A percentile compares a stretch with the other conserved stretches of the same genome.
These are phyloP conservation scores for Fusarium cicatricum DNA, from an alignment of 2,329 filamentous ascomycete genomes.

Conservation along the genomic window DNA sequence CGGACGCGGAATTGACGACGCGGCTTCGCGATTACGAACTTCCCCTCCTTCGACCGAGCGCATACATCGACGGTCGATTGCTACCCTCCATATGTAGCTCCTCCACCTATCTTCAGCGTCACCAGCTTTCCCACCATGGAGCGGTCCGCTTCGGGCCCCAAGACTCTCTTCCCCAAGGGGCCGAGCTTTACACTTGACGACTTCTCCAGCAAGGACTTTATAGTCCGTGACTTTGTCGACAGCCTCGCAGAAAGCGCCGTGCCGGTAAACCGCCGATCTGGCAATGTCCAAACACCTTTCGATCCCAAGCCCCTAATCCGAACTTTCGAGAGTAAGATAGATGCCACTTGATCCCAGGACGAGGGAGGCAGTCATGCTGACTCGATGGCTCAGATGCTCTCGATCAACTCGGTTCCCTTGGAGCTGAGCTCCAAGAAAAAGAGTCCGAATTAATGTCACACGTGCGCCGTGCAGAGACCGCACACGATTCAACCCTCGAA, in stretches of 20 bases:
- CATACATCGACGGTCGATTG: conserved; percentile 10
- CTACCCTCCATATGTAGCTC: conserved; percentile 45
- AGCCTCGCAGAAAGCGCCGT: conserved; percentile 86
- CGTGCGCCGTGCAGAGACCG: conserved; percentile 88
- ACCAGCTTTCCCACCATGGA: conserved; percentile 49
- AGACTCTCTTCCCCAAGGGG: conserved; percentile 78
- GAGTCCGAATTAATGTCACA: conserved; percentile 92
- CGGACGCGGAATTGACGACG: conserved; percentile 23
- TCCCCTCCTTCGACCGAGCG: conserved; percentile 4
- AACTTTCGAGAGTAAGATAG: conserved; percentile 79
- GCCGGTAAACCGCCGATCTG: conserved; percentile 81
- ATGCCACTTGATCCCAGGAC: neutral
- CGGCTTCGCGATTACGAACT: conserved; percentile 12
- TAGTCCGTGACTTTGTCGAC: conserved; percentile 97
- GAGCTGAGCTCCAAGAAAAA: conserved; percentile 85
- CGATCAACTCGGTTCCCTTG: conserved; percentile 72
- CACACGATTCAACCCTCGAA: conserved; percentile 91
- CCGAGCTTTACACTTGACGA: conserved; percentile 89
- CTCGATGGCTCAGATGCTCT: conserved; percentile 60
- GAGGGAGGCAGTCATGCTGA: conserved; percentile 18
- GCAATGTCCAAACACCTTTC: conserved; percentile 71
- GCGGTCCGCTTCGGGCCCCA: conserved; percentile 58
- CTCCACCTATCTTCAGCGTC: conserved; percentile 28
- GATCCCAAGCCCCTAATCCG: conserved; percentile 97
- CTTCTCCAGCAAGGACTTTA: conserved; percentile 91